Evolutionary conservation across 176 grass and related monocot species (phyloP).

Genomic region (Oryza longistaminata): DNA sequence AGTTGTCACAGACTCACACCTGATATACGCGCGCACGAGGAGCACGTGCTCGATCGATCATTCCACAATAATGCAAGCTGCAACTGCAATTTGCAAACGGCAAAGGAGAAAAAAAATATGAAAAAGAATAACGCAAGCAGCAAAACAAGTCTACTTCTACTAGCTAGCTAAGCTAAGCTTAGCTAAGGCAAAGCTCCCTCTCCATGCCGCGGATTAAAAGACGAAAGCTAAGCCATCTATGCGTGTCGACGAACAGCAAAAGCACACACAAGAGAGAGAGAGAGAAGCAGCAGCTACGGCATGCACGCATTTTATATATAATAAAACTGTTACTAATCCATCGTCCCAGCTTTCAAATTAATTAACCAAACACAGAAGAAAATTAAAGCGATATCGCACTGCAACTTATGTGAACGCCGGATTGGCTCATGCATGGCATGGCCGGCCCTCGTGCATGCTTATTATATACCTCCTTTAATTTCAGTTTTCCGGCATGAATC

Average conservation of each 20-base stretch:
- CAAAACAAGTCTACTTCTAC: not conserved
- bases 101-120: not conserved
- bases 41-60: not conserved
- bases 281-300: not conserved
- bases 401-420: not conserved
- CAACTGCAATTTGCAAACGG: not conserved
- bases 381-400: not conserved
- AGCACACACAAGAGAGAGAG: not conserved
- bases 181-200: too few species aligned
- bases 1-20: too few species aligned
- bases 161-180: too few species aligned
- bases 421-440: not conserved
- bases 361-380: not conserved
- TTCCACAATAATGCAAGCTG: not conserved
- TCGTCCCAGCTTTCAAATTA: not conserved
- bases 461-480: too few species aligned
- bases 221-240: not conserved
- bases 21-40: not conserved
- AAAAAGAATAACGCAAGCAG: not conserved
- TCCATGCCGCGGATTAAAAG: not conserved
- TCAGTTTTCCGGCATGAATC: not conserved
- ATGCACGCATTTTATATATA: not conserved
- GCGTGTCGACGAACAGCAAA: not conserved
- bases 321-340: not conserved
- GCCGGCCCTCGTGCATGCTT: too few species aligned